Base-by-base conservation (phyloP, 306 rosid genomes). In the Sesbania bispinosa region DNA sequence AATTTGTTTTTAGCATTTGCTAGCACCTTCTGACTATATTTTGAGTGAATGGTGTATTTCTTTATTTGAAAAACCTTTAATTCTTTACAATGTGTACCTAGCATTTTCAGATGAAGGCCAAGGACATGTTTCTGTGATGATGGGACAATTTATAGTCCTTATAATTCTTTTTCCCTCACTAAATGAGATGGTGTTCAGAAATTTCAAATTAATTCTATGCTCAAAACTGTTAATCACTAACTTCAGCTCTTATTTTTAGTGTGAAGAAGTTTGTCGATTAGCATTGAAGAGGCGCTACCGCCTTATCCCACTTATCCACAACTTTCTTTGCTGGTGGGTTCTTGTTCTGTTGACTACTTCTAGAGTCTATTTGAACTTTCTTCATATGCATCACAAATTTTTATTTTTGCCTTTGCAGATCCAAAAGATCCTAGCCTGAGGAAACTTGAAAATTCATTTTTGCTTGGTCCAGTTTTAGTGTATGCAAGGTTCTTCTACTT, bases 241-340 rank as follows among this genome's bases (percentile, higher is more conserved):
- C 67, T 66, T 70, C 8, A 55, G 67, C 57, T 80, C 45, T 50
- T 20, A 78, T 57, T 77, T 55, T 62, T 69, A 93, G 98, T 93
- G 98, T 72, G 98, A 93, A 84, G 93, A 93, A 82, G 93, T 93
- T 69, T 93, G 98, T 76, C 96, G 93, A 66, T 71, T 82, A 69
- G 98, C 98, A 57, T 76, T 93, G 85, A 82, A 71, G 69, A 90
- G 98, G 80, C 97, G 98, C 71, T 90, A 93, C 75, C 80, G 87
- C 54, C 83, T 93, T 61, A 75, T 93, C 64, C 92, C 89, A 2
- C 96, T 87, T 42, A 67, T 93, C 43, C 90, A 93, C 74, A 87
- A 83, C 85, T 42, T 88, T 93, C 83, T 93, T 90, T 53, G 96
- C 97, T 64, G 97, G 98, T 93, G 76, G 65, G 85, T 81, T 80